Evolutionary conservation across 2,329 filamentous ascomycete species (phyloP).

Genomic region (Emergomyces orientalis): DNA sequence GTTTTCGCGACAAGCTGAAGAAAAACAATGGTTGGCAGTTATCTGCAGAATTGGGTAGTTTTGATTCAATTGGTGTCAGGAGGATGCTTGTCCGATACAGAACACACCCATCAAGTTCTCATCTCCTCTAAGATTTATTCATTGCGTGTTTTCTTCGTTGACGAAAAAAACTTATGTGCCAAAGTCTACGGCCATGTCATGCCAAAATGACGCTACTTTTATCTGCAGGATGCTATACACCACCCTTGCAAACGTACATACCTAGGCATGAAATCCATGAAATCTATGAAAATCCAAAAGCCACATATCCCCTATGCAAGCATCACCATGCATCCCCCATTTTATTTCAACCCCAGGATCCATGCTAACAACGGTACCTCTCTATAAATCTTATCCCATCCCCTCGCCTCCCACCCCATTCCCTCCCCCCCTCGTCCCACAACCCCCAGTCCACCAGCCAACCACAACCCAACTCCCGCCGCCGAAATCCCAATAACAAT

Average conservation of each 20-base stretch:
- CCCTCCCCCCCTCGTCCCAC: conserved; percentile 62
- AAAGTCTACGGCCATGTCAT: no score
- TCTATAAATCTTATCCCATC: conserved; percentile 67
- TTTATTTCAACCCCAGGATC: conserved; percentile 3
- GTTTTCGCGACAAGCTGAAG: no score
- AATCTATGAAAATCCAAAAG: no score
- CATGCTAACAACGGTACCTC: conserved; percentile 49
- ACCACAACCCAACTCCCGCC: conserved; percentile 59
- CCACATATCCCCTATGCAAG: background rate
- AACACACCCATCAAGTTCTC: background rate
- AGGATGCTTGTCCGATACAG: background rate
- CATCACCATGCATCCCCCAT: background rate
- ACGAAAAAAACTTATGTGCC: no score
- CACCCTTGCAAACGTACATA: no score
- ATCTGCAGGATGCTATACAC: no score
- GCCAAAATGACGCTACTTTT: no score
- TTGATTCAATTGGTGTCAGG: background rate
- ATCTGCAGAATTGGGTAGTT: background rate
- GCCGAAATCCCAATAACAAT: conserved; percentile 57
- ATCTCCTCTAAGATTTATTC: background rate
- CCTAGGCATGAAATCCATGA: background rate
- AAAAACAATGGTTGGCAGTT: no score
- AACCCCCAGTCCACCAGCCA: conserved; percentile 68
- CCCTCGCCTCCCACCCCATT: conserved; percentile 67
- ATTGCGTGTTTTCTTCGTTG: no score